Evolutionary conservation across 768 basidiomycete genomes (phyloP), one percentile per base, ranked within the genome.

Genomic region (Lyophyllum decastes): DNA sequence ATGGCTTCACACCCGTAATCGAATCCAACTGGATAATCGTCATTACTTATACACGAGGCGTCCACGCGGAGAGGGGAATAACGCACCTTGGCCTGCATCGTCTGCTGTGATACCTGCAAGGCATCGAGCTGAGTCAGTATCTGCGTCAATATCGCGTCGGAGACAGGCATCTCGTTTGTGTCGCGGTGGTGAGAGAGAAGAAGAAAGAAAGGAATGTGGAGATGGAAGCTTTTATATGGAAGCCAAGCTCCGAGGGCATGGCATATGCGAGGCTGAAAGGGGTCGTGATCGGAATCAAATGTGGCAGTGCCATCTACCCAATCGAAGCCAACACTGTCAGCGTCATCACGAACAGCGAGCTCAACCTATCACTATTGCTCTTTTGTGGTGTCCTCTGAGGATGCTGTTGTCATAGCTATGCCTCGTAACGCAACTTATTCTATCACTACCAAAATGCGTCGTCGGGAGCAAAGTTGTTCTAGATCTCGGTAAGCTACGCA

Each of bases 1-100:
- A 62, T 33, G 66, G 64, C 5, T 55, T 61, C 17, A 40, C n/a
- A 22, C 52, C 55, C 2, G 76, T 70, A 19, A 85, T 60, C 0
- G 76, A 71, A 68, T 89, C 87, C 14, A 89, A 66, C 88, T 89
- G 33, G 59, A 58, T 46, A 25, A 48, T 9, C 40, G 53, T 41
- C 27, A 40, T 33, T 52, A 53, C 30, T 49, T 21, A 48, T 22
- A 24, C 22, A 25, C 40, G 54, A 17, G 25, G 49, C 49, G 30
- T 30, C 4, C 30, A 21, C 16, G 8, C 24, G 33, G 9, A 24
- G n/a, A 14, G 0, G 21, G 48, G n/a, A 40, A 45, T 17, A 10
- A 58, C 62, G 41, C 62, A 92, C 91, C 81, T 94, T 91, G 22
- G 89, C 86, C 63, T 92, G 88, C 66, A 94, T 76, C 0, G 84